These are phyloP conservation scores for Colletotrichum cereale DNA, from an alignment of 2,329 filamentous ascomycete species.

Conservation along the genomic window DNA sequence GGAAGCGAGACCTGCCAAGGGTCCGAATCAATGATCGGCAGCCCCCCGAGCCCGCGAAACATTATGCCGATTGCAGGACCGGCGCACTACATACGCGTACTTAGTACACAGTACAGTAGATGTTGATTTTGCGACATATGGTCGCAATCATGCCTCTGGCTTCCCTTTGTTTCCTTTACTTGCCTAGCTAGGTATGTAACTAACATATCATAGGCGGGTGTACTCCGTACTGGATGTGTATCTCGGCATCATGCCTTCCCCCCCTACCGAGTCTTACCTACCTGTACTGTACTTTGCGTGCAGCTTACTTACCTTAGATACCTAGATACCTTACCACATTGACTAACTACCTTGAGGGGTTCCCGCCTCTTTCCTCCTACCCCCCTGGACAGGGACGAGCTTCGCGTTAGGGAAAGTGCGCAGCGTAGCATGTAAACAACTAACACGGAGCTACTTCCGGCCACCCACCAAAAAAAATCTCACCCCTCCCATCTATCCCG, in stretches of 20 bases:
- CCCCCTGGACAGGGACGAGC: not conserved
- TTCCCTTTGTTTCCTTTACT: no score
- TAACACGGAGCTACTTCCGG: slow-evolving; percentile 34
- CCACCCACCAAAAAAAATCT: not conserved
- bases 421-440: not conserved
- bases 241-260: not conserved
- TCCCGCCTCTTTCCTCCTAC: not conserved
- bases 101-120: no score
- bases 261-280: not conserved
- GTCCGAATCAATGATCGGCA: slow-evolving; percentile 31
- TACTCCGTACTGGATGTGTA: no score
- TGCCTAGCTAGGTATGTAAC: no score
- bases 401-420: not conserved
- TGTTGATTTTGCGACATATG: no score
- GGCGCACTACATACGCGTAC: no score
- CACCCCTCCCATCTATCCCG: not conserved
- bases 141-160: no score
- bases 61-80: no score
- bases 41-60: slow-evolving; percentile 14
- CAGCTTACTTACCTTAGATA: not conserved
- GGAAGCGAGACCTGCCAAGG: not conserved
- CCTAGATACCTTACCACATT: no score
- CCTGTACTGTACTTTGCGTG: no score
- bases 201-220: no score
- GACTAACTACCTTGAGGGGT: no score